Evolutionary conservation across 2,329 filamentous ascomycete genomes (phyloP), one percentile per base, ranked within the genome.

Genomic region (Echinosphaeria canescens): DNA sequence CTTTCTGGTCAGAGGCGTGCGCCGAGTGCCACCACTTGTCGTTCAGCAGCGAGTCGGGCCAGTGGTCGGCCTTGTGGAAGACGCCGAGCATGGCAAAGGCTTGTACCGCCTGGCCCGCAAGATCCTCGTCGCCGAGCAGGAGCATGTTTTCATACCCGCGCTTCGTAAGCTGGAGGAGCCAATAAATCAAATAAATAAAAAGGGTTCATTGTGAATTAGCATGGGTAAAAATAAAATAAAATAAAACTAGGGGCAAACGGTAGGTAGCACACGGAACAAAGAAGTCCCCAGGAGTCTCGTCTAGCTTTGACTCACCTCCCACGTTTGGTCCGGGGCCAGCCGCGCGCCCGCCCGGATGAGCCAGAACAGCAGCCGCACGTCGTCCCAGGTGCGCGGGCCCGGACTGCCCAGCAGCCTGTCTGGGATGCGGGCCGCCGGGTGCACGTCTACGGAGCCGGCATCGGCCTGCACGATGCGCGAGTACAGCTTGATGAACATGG

Each of bases 351-450:
- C 37, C 10, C 33, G 31, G 8, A 36, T 29, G 6, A 45, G 34
- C 44, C 44, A 48, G 30, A 40, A 44, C 10, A 42, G 29, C 9
- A 36, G 25, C 15, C 33, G 37, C 8, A 34, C 31, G 11, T 34
- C 33, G 8, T 38, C 34, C 22, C 31, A 30, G 13, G 32, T 27
- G n/a, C 32, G 38, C 0, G 42, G 42, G 3, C 38, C 39, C n/a
- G n/a, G n/a, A n/a, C n/a, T n/a, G 5, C 24, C 28, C 3, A 47
- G 30, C 8, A 48, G 33, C n/a, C 28, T 20, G 9, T 37, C 30
- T 1, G 45, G 44, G 12, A 47, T 36, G 18, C 18, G 23, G 3
- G 35, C 32, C 7, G 10, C 14, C 5, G 34, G 38, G 26, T 46
- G 37, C 4, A 45, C 27, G 7, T 44, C n/a, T n/a, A n/a, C 37